phyloP scores from a whole-genome alignment of 129 eudicot genomes.

The Arctium lappa region DNA sequence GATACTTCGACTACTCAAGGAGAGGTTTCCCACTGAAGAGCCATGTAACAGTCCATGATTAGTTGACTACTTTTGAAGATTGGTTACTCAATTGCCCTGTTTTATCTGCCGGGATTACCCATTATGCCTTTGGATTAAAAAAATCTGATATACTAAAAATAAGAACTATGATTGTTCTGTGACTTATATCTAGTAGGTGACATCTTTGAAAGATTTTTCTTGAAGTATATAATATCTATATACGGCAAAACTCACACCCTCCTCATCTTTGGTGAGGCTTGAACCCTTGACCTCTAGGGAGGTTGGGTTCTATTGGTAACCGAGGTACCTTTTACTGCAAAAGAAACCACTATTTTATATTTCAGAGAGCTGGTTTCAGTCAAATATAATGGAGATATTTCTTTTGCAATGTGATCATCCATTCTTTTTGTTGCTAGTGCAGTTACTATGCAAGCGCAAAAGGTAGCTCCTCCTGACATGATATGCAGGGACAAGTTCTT shows the following conservation, averaged over 20 bases:
- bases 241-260: not conserved
- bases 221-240: too few species aligned
- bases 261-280: not conserved
- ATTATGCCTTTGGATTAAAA: too few species aligned
- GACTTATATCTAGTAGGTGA: slow-evolving; percentile 2
- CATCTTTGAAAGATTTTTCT: not conserved
- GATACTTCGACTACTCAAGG: not conserved
- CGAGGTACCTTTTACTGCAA: not conserved
- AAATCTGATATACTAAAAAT: not conserved
- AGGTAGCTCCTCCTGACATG: slow-evolving; percentile 46
- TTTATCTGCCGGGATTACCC: too few species aligned
- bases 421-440: slow-evolving; percentile 19
- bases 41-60: not conserved
- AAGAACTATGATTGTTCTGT: not conserved
- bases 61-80: not conserved
- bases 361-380: not conserved
- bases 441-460: slow-evolving; percentile 67
- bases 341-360: not conserved
- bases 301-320: not conserved
- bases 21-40: not conserved
- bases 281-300: not conserved
- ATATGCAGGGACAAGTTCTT: slow-evolving; percentile 71
- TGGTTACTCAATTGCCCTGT: not conserved
- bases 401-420: slow-evolving; percentile 5
- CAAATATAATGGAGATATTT: slow-evolving; percentile 7